Evolutionary conservation across 2,329 filamentous ascomycete species (phyloP).

Genomic region (Arthrobotrys musiformis): DNA sequence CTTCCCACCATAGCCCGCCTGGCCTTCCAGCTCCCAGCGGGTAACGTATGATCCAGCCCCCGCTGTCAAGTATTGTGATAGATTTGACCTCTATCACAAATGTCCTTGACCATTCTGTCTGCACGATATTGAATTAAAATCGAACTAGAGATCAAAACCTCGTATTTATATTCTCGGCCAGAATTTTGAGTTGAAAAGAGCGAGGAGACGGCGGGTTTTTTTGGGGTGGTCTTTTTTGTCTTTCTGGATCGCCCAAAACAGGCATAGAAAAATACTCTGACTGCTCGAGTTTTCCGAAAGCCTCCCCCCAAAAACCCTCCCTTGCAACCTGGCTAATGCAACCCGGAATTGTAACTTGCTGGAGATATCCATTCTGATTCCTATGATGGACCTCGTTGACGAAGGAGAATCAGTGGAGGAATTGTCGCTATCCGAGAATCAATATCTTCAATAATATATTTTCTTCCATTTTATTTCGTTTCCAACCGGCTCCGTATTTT

Average conservation of each 20-base stretch:
- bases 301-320: conserved; percentile 29
- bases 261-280: conserved; percentile 54
- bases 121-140: too few relatives aligned
- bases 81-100: neutral
- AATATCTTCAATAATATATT: conserved; percentile 3
- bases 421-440: conserved; percentile 24
- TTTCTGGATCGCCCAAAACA: conserved; percentile 43
- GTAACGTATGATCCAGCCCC: too few relatives aligned
- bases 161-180: conserved; percentile 9
- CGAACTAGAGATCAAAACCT: too few relatives aligned
- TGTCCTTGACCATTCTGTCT: neutral
- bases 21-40: conserved; percentile 18
- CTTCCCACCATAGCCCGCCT: too few relatives aligned
- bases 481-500: neutral
- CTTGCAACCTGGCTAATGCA: conserved; percentile 49
- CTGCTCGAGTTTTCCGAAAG: conserved; percentile 53
- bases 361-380: conserved; percentile 5
- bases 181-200: conserved; percentile 25
- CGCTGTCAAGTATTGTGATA: neutral
- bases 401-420: conserved; percentile 47
- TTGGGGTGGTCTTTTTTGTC: conserved; percentile 21
- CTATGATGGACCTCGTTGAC: conserved; percentile 45
- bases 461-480: neutral
- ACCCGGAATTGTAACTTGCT: conserved; percentile 42
- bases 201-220: conserved; percentile 3